These are phyloP conservation scores for Gracilaria vermiculophylla DNA, from an alignment of 23 red algal species.

Conservation along the genomic window DNA sequence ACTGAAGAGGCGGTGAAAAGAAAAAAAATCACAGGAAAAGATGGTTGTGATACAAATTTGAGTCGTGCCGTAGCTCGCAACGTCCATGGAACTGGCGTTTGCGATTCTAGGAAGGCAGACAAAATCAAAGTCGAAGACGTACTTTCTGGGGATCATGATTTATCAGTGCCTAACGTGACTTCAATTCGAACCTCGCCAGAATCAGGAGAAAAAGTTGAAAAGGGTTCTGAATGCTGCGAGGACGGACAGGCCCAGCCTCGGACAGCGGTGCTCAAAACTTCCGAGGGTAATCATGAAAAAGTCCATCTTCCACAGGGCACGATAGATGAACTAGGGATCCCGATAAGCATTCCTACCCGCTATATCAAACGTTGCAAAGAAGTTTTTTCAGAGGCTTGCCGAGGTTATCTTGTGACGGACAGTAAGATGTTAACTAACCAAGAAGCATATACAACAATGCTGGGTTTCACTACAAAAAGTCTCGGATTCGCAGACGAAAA, in stretches of 20 bases:
- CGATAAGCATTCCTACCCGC: not conserved
- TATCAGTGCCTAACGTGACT: not conserved
- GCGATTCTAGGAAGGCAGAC: not conserved
- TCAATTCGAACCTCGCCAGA: not conserved
- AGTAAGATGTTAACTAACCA: slow-evolving; percentile 11
- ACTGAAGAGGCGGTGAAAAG: no score
- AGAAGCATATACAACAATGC: slow-evolving; percentile 1
- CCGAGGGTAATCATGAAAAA: not conserved
- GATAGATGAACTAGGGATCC: not conserved
- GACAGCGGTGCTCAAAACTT: not conserved
- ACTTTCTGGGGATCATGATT: not conserved
- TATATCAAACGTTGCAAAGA: not conserved
- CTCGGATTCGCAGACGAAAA: not conserved
- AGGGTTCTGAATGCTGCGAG: not conserved
- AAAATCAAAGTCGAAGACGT: not conserved
- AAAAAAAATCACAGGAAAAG: no score
- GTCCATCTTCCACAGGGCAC: not conserved
- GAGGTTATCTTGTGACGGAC: not conserved
- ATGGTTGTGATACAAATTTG: no score
- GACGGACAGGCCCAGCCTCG: not conserved
- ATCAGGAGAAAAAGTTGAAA: not conserved
- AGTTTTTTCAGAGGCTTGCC: not conserved
- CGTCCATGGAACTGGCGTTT: not conserved
- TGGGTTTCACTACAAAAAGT: not conserved
- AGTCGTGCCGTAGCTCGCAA: no score